Percentiles rank a stretch among this genome's conserved stretches.
phyloP scores from a whole-genome alignment of 2,329 filamentous ascomycete genomes.

The Hypoxylon sp. region DNA sequence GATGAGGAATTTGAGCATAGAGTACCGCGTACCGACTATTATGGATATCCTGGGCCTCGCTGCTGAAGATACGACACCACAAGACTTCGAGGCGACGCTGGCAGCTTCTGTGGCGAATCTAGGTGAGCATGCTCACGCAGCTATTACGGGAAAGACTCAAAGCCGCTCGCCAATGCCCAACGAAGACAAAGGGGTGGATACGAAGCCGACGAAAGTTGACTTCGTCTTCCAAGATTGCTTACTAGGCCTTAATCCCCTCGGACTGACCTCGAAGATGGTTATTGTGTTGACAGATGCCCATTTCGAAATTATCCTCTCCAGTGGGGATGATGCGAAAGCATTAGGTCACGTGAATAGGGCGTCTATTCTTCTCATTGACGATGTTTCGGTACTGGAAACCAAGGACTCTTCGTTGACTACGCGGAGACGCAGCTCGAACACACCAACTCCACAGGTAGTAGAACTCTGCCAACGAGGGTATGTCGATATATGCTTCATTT shows the following conservation, averaged over 20 bases:
- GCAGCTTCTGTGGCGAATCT: slow-evolving; percentile 84
- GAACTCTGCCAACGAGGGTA: slow-evolving; percentile 77
- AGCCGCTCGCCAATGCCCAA: slow-evolving; percentile 20
- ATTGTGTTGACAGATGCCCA: slow-evolving; percentile 83
- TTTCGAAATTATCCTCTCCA: slow-evolving; percentile 75
- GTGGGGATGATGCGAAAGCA: slow-evolving; percentile 72
- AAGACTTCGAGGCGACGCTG: slow-evolving; percentile 81
- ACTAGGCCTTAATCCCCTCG: slow-evolving; percentile 85
- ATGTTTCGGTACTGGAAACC: slow-evolving; percentile 64
- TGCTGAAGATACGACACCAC: slow-evolving; percentile 72
- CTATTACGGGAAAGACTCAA: slow-evolving; percentile 55
- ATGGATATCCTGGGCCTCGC: slow-evolving; percentile 81
- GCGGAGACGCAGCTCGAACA: slow-evolving; percentile 53
- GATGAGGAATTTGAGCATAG: slow-evolving; percentile 83
- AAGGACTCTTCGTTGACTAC: slow-evolving; percentile 56
- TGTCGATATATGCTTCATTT: slow-evolving; percentile 88
- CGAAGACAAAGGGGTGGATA: slow-evolving; percentile 49
- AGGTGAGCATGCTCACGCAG: slow-evolving; percentile 71
- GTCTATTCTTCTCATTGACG: slow-evolving; percentile 85
- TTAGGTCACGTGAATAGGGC: slow-evolving; percentile 80
- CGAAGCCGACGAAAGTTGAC: slow-evolving; percentile 75
- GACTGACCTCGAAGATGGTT: slow-evolving; percentile 79
- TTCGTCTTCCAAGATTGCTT: slow-evolving; percentile 85
- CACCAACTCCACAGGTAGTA: slow-evolving; percentile 64
- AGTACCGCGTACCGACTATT: slow-evolving; percentile 87